Percentiles rank a stretch among this genome's conserved stretches.
Evolutionary conservation across 345 rosid genomes (phyloP).

Genomic region (Anastatica hierochuntica): DNA sequence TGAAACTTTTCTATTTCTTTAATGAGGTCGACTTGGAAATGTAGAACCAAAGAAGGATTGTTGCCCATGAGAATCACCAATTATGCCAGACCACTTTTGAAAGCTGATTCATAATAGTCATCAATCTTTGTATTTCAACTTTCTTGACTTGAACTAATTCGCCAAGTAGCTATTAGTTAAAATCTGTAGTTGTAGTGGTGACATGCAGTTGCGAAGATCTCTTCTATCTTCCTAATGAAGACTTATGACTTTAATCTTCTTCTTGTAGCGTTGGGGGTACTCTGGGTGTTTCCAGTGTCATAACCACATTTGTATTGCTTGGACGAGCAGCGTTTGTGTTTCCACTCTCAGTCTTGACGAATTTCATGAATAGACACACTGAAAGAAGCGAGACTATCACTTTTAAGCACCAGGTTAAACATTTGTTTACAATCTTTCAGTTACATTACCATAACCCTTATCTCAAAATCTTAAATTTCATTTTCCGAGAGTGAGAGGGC

Average conservation of each 20-base stretch:
- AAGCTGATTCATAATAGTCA: no score
- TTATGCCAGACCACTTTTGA: no score
- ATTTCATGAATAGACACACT: constrained; percentile 43
- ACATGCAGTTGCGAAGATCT: no score
- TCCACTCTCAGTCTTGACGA: constrained; percentile 60
- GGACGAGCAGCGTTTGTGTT: constrained; percentile 86
- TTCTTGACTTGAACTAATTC: no score
- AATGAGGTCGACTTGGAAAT: no score
- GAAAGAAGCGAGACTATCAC: constrained; percentile 38
- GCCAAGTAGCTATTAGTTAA: no score
- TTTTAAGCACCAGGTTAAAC: constrained; percentile 57
- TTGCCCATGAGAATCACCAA: no score
- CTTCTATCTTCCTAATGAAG: no score
- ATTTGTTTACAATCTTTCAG: neutral
- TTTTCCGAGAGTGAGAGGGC: neutral
- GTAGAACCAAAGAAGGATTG: no score
- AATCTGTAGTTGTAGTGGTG: no score
- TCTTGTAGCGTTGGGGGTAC: constrained; percentile 45
- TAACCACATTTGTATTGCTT: constrained; percentile 43
- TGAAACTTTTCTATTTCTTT: neutral
- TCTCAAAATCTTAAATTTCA: neutral
- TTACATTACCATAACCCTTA: neutral
- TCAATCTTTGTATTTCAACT: no score
- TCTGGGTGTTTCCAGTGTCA: constrained; percentile 37
- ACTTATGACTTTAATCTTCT: no score